A percentile compares a stretch with the other conserved stretches of the same genome.
Conservation (phyloP, 305 asterid species). For the Solanum aculeatissimum region DNA sequence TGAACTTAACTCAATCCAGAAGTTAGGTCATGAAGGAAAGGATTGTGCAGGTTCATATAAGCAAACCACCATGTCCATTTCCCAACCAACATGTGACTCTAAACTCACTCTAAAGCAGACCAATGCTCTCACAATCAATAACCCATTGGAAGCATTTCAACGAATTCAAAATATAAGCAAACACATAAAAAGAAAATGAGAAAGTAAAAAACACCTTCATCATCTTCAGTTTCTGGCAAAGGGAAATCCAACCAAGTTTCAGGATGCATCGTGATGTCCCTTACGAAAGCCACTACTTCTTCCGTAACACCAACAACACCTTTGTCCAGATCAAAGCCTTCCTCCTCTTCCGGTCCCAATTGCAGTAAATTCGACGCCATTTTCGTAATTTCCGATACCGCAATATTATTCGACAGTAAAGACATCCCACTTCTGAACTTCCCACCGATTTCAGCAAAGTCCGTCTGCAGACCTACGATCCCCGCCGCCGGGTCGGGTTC, state of each 20-base stretch:
- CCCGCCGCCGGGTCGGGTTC: slow-evolving; percentile 5
- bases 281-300: slow-evolving; percentile 70
- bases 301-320: slow-evolving; percentile 72
- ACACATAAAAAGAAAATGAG: neutral
- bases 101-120: neutral
- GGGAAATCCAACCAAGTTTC: slow-evolving; percentile 97
- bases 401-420: slow-evolving; percentile 33
- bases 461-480: slow-evolving; percentile 19
- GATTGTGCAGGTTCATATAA: neutral
- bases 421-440: slow-evolving; percentile 61
- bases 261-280: slow-evolving; percentile 75
- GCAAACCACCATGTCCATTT: neutral
- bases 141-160: neutral
- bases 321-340: neutral
- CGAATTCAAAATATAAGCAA: neutral
- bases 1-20: neutral
- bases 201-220: slow-evolving; percentile 8
- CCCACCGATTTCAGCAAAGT: slow-evolving; percentile 84
- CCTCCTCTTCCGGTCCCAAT: slow-evolving; percentile 65
- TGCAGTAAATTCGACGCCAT: slow-evolving; percentile 75
- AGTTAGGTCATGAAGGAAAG: neutral
- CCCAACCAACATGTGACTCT: neutral
- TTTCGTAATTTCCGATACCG: slow-evolving; percentile 66
- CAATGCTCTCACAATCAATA: neutral
- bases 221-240: slow-evolving; percentile 36